A percentile compares a stretch with the other conserved stretches of the same genome.
phyloP scores from a whole-genome alignment of 176 grass and related monocot genomes.

The Bonia amplexicaulis region DNA sequence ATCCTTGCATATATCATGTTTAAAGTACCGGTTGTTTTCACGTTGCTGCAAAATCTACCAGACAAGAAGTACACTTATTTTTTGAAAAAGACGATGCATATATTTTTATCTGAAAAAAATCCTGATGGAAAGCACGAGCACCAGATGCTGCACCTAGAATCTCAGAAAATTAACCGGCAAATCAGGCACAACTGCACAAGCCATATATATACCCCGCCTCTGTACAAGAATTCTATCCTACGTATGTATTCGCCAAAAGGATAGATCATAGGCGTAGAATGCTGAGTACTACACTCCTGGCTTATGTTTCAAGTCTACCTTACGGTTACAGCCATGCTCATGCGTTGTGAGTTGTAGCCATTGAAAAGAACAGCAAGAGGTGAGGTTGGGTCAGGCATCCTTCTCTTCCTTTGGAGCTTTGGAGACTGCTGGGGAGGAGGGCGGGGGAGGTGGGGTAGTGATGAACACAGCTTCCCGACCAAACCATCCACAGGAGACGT shows the following conservation, averaged over 20 bases:
- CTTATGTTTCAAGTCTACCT: background rate
- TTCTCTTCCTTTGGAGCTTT: constrained; percentile 50
- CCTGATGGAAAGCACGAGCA: background rate
- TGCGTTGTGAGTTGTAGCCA: background rate
- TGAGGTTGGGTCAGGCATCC: constrained; percentile 59
- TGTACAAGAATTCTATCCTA: background rate
- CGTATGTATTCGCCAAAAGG: background rate
- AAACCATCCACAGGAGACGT: constrained; percentile 11
- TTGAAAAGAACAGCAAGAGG: constrained; percentile 11
- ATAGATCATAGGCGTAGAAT: background rate
- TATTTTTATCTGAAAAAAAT: background rate
- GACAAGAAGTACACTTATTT: background rate
- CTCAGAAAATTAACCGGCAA: background rate
- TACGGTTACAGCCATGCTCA: background rate
- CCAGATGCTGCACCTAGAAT: background rate
- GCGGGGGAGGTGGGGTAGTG: background rate
- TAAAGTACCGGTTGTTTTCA: background rate
- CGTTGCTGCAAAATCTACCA: background rate
- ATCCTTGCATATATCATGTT: background rate
- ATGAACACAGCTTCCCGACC: constrained; percentile 16
- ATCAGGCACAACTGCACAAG: too few relatives aligned
- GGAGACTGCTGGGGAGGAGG: too few relatives aligned
- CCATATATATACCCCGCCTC: too few relatives aligned
- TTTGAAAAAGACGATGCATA: background rate
- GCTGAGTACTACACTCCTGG: background rate